phyloP scores from a whole-genome alignment of 257 asterid genomes.

The Capsicum rhomboideum region DNA sequence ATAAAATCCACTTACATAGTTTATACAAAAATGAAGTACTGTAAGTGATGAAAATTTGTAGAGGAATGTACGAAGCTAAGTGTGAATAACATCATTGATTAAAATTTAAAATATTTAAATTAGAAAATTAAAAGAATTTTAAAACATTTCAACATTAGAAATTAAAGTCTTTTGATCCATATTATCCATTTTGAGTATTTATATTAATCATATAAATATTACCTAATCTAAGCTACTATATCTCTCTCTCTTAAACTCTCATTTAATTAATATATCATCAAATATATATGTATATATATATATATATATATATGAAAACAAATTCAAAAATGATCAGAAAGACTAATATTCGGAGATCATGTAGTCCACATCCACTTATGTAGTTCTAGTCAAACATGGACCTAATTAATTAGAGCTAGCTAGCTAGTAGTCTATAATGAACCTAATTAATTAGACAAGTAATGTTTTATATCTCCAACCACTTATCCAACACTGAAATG shows the following conservation, averaged over 20 bases:
- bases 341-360: background rate
- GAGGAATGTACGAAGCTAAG: too few species aligned
- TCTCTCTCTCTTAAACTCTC: background rate
- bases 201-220: too few species aligned
- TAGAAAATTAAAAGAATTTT: too few species aligned
- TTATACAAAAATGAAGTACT: too few species aligned
- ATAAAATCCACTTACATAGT: too few species aligned
- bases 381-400: background rate
- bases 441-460: background rate
- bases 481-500: background rate
- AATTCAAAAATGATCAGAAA: background rate
- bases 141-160: too few species aligned
- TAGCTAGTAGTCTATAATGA: background rate
- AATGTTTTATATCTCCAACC: background rate
- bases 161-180: too few species aligned
- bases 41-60: too few species aligned
- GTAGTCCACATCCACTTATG: background rate
- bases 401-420: background rate
- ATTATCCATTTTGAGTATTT: too few species aligned
- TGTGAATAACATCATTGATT: too few species aligned
- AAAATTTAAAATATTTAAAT: too few species aligned
- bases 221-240: background rate
- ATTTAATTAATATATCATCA: background rate
- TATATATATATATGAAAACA: background rate
- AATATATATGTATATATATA: background rate